Percentiles rank a stretch among this genome's conserved stretches.
These are phyloP conservation scores for Klebsormidium nitens DNA, from an alignment of 139 green algal genomes.

Conservation along the genomic window DNA sequence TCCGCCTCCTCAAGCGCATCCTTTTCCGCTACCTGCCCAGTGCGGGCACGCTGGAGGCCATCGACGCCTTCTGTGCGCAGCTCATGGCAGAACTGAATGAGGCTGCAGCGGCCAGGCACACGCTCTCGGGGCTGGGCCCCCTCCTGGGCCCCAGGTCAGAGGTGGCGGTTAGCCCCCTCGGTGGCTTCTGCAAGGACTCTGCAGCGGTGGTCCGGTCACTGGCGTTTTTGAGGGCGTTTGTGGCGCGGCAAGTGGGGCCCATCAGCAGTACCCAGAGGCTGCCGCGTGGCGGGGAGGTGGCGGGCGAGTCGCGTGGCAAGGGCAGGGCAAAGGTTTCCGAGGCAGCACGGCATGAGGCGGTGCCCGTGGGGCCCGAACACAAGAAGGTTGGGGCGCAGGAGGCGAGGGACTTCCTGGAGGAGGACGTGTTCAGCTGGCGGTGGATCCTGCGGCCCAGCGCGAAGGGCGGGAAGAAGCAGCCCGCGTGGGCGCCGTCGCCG, in stretches of 20 bases:
- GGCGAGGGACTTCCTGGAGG: too few species aligned
- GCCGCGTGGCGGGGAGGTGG: too few species aligned
- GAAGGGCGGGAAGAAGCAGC: too few species aligned
- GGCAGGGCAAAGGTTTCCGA: too few species aligned
- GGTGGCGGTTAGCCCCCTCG: too few species aligned
- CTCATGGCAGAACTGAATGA: conserved; percentile 9
- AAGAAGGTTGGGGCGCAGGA: too few species aligned
- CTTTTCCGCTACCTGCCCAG: conserved; percentile 18
- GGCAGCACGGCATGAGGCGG: too few species aligned
- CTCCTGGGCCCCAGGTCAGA: background rate
- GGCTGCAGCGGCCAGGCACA: background rate
- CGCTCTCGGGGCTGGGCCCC: background rate
- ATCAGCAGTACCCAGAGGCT: background rate
- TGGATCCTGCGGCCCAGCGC: too few species aligned
- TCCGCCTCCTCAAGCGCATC: background rate
- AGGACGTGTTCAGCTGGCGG: too few species aligned
- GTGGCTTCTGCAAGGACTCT: background rate
- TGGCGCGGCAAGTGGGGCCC: conserved; percentile 14
- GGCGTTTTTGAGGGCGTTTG: conserved; percentile 24
- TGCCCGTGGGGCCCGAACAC: too few species aligned
- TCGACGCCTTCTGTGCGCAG: conserved; percentile 31
- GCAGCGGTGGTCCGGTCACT: conserved; percentile 27
- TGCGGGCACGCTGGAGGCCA: conserved; percentile 20
- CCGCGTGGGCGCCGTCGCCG: too few species aligned
- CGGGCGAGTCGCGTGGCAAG: too few species aligned